Evolutionary conservation across 129 eudicot species (phyloP).

Genomic region (Lactuca saligna): DNA sequence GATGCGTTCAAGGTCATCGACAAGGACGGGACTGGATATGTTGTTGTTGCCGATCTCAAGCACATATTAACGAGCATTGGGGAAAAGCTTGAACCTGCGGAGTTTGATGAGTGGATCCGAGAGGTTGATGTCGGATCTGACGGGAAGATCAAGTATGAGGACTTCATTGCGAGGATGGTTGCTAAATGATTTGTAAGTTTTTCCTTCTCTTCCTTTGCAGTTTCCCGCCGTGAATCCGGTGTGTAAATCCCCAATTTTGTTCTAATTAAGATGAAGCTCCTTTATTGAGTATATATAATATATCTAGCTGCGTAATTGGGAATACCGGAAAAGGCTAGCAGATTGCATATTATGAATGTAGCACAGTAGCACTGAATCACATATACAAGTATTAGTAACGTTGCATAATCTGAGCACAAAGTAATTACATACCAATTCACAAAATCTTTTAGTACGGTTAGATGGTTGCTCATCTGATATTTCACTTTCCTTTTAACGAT

Average conservation of each 20-base stretch:
- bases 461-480: neutral
- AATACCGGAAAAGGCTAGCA: neutral
- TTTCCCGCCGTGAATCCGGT: neutral
- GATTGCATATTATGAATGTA: neutral
- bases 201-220: neutral
- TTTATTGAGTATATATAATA: neutral
- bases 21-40: conserved; percentile 75
- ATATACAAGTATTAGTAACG: neutral
- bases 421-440: neutral
- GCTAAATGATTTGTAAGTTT: conserved; percentile 55
- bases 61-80: conserved; percentile 79
- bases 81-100: conserved; percentile 70
- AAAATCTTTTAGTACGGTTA: neutral
- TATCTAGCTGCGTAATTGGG: neutral
- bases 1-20: conserved; percentile 89
- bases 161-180: conserved; percentile 65
- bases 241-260: neutral
- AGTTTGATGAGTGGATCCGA: conserved; percentile 90
- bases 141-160: conserved; percentile 69
- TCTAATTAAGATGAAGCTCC: neutral
- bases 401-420: neutral
- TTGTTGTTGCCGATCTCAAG: conserved; percentile 71
- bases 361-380: neutral
- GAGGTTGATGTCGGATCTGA: conserved; percentile 75
- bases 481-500: neutral